Evolutionary conservation across 2,329 filamentous ascomycete species (phyloP).

Genomic region (Plenodomus biglobosus): DNA sequence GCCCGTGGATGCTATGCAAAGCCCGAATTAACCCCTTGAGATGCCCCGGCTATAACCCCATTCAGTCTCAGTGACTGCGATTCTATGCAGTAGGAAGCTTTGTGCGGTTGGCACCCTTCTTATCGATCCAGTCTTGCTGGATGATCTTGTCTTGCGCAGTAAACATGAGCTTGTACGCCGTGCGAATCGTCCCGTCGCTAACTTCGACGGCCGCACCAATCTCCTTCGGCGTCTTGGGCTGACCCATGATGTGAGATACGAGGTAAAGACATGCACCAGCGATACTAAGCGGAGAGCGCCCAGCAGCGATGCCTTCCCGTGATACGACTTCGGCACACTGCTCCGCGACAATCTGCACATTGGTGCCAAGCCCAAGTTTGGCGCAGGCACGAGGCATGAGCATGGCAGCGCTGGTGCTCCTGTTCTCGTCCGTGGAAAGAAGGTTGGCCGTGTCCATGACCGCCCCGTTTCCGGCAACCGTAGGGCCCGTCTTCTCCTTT

Average conservation of each 20-base stretch:
- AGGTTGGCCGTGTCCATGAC: conserved; percentile 60
- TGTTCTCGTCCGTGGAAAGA: conserved; percentile 60
- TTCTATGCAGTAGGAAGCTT: conserved; percentile 59
- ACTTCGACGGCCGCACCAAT: conserved; percentile 85
- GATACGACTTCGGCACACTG: conserved; percentile 77
- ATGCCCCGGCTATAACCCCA: neutral
- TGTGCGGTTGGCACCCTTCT: conserved; percentile 66
- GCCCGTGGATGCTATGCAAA: neutral
- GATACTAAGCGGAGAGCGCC: conserved; percentile 89
- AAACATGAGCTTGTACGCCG: conserved; percentile 88
- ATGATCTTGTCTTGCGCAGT: conserved; percentile 72
- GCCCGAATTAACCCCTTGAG: neutral
- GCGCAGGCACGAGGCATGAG: conserved; percentile 90
- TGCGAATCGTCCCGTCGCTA: conserved; percentile 95
- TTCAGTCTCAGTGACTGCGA: neutral
- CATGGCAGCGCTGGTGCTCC: conserved; percentile 76
- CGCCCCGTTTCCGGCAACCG: conserved; percentile 42
- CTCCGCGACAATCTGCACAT: conserved; percentile 77
- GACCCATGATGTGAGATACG: conserved; percentile 82
- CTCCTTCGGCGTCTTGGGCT: conserved; percentile 77
- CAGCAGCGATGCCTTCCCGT: conserved; percentile 77
- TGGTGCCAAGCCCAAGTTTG: conserved; percentile 73
- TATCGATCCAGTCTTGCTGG: conserved; percentile 71
- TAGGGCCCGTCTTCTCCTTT: conserved; percentile 26
- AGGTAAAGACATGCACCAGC: conserved; percentile 97